These are phyloP conservation scores for Suhomyces bokatorum DNA, from an alignment of 1,139 yeast genomes.

Conservation along the genomic window DNA sequence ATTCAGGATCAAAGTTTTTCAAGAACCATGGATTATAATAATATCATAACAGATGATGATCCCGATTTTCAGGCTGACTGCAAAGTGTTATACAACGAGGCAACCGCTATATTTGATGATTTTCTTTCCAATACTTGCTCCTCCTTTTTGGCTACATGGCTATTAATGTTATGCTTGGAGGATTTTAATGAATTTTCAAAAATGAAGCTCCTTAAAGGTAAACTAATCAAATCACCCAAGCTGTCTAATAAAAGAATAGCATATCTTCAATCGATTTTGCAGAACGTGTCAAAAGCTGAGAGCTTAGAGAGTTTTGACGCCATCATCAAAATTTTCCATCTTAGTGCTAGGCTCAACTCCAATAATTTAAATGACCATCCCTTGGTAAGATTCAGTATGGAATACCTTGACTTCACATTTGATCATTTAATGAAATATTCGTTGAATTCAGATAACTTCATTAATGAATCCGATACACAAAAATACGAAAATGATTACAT, in stretches of 20 bases:
- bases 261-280: slow-evolving; percentile 35
- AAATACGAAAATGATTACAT: slow-evolving; percentile 33
- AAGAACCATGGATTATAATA: slow-evolving; percentile 53
- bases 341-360: slow-evolving; percentile 41
- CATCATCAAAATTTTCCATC: slow-evolving; percentile 41
- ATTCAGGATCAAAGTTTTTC: slow-evolving; percentile 57
- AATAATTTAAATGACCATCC: slow-evolving; percentile 33
- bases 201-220: slow-evolving; percentile 18
- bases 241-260: slow-evolving; percentile 38
- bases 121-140: slow-evolving; percentile 20
- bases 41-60: slow-evolving; percentile 30
- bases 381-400: slow-evolving; percentile 42
- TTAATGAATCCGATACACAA: slow-evolving; percentile 8
- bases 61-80: slow-evolving; percentile 28
- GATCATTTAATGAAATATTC: slow-evolving; percentile 21
- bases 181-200: slow-evolving; percentile 37
- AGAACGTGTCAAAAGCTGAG: slow-evolving; percentile 34
- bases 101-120: slow-evolving; percentile 34
- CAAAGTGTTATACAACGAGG: slow-evolving; percentile 36
- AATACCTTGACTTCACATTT: slow-evolving; percentile 41
- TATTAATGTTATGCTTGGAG: slow-evolving; percentile 34
- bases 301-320: slow-evolving; percentile 48
- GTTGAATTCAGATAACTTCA: slow-evolving; percentile 7
- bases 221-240: slow-evolving; percentile 14
- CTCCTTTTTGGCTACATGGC: slow-evolving; percentile 38